Base-by-base conservation (phyloP, 2,329 filamentous ascomycete genomes). In the Aspergillus pseudoglaucus region DNA sequence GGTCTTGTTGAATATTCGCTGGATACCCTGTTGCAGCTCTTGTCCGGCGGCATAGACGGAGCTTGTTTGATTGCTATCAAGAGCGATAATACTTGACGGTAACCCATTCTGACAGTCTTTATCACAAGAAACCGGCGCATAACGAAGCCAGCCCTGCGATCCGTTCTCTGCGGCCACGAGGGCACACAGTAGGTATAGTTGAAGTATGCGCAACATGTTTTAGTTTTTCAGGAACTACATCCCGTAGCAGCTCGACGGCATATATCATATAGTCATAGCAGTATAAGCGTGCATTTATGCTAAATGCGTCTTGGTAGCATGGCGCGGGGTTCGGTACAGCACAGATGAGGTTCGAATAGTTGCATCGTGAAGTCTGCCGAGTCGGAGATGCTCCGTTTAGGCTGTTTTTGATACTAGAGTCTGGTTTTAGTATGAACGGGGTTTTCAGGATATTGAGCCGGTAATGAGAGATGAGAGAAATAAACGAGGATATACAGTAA, bases 71-170 rank as follows among this genome's bases (percentile, higher is more conserved):
- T 39, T 14, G 9, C 3, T 20, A 10, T 22, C 10, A 8, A 20
- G 17, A 12, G 10, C 5, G 9, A 39, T 18, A 5, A 39, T 22
- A 6, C 37, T 39, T 2, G 37, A 12, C 15, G 37, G 37, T 10
- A 39, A 15, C 6, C 8, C 37, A 18, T 39, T 18, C 35, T 65
- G 64, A 42, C 72, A 68, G 44, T 56, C 60, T 9, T 63, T 57
- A 22, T 68, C 63, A 45, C 66, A 52, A 4, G 74, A 66, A 12
- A 83, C 58, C 7, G 75, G 72, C 27, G 82, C 81, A 60, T 86
- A 86, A 43, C 83, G 76, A 47, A 86, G 64, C 83, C 83, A 87
- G 42, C 71, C 83, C 48, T 76, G 69, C 20, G 82, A 65, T 9
- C 83, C 83, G 58, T 79, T 76, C 57, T 87, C 83, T 35, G 80